Conservation (phyloP, 257 asterid genomes). For the Gentiana macrophylla region DNA sequence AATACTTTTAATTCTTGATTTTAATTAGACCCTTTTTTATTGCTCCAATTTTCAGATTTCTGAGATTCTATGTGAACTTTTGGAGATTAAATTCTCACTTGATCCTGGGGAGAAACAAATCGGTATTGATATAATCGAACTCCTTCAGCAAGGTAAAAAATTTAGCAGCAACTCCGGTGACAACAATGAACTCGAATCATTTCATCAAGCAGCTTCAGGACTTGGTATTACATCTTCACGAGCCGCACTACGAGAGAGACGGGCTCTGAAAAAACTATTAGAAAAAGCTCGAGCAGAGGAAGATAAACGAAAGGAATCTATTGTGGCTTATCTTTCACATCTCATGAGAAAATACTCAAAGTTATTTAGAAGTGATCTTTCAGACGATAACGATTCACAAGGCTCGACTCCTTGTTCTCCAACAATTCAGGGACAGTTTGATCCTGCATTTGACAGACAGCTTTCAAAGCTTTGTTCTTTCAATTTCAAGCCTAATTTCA, state of each 20-base stretch:
- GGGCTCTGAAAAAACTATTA: constrained; percentile 85
- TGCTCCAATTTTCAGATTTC: constrained; percentile 52
- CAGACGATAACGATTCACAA: constrained; percentile 93
- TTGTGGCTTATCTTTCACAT: constrained; percentile 76
- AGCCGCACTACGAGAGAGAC: constrained; percentile 92
- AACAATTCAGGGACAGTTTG: constrained; percentile 62
- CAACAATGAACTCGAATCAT: constrained; percentile 77
- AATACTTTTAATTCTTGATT: too few relatives aligned
- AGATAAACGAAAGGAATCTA: constrained; percentile 91
- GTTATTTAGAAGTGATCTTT: constrained; percentile 75
- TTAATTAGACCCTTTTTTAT: constrained; percentile 13
- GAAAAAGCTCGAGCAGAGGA: constrained; percentile 87
- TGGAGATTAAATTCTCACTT: constrained; percentile 63
- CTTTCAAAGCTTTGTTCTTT: constrained; percentile 79
- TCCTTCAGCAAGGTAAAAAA: constrained; percentile 92
- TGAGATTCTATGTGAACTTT: constrained; percentile 57
- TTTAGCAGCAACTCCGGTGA: constrained; percentile 52
- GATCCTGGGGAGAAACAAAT: constrained; percentile 75
- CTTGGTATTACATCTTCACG: constrained; percentile 89
- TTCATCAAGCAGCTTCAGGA: constrained; percentile 86
- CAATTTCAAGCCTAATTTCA: constrained; percentile 69
- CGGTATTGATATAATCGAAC: constrained; percentile 72
- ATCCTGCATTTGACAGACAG: constrained; percentile 79
- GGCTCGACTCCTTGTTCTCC: constrained; percentile 99
- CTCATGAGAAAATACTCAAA: constrained; percentile 89